Base-by-base conservation (phyloP, 2,329 filamentous ascomycete species). In the Aspergillus novoparasiticus region DNA sequence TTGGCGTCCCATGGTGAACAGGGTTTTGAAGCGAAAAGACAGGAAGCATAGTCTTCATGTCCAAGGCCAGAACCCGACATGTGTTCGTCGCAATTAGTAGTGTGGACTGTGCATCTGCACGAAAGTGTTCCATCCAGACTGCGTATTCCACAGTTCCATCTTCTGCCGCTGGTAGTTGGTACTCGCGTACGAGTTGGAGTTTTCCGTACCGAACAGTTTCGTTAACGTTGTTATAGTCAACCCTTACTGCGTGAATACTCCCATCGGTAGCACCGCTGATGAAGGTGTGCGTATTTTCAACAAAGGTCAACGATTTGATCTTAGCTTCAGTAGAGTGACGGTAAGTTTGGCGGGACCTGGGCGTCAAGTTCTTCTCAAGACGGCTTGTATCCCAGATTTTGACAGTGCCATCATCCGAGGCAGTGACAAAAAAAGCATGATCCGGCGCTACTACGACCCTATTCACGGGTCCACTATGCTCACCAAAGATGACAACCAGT, bases 271-370 rank as follows among this genome's bases (percentile, higher is more conserved):
- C 94, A 58, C 92, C 95, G 73, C 92, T 96, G 65, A 97, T 85
- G 74, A 99, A 98, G 26, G 92, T 94, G 76, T 98, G 93, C 0
- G 94, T 97, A 68, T 93, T 91, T 73, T 98, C 94, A 45, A 99
- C 87, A 74, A 99, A 98, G 69, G 92, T 94, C 26, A 99, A 78
- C 16, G 92, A 89, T 34, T 92, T 89, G 2, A 98, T 90, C 63
- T 87, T 90, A 0, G 89, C 86, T 1, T 89, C 90, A 1, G 86
- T 79, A 0, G 85, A 86, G 70, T 97, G 92, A 62, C 85, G 89
- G 78, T 97, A 90, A 0, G 92, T 96, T 73, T 96, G 92, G 26
- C 94, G 86, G 32, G 95, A 93, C 50, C 93, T 88, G 71, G 96
- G 91, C 0, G 92, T 90, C 57, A 98, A 88, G 74, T 97, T 98